Conservation (phyloP, 805 yeast species). For the Yueomyces sp. region DNA sequence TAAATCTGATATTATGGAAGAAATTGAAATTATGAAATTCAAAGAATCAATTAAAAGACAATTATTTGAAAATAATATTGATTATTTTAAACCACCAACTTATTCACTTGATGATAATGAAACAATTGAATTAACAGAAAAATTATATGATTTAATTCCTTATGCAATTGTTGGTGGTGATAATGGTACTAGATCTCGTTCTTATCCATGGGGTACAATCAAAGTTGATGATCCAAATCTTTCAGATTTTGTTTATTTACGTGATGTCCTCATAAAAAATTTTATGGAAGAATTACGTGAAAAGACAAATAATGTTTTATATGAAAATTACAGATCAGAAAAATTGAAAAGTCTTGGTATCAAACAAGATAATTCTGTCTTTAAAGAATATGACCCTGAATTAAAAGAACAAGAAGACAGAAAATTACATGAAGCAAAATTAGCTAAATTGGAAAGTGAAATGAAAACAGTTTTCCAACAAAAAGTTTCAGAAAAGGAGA, state of each 20-base stretch:
- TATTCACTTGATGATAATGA: constrained; percentile 82
- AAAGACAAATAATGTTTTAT: constrained; percentile 57
- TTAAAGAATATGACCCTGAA: constrained; percentile 87
- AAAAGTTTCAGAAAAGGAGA: constrained; percentile 92
- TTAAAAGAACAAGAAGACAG: constrained; percentile 89
- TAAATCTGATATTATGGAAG: constrained; percentile 84
- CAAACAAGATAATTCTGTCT: constrained; percentile 85
- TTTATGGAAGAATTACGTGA: constrained; percentile 91
- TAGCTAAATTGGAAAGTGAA: constrained; percentile 88
- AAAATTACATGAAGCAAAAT: constrained; percentile 82
- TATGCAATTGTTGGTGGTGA: constrained; percentile 94
- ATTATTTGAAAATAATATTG: constrained; percentile 58
- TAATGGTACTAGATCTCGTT: constrained; percentile 69
- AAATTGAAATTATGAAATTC: constrained; percentile 66
- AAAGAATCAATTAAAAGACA: constrained; percentile 71
- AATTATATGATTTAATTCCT: constrained; percentile 63
- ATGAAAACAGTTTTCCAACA: constrained; percentile 95
- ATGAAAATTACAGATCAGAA: constrained; percentile 80
- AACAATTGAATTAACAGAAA: constrained; percentile 48
- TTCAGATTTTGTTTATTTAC: constrained; percentile 78
- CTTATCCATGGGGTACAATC: constrained; percentile 93
- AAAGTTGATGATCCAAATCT: constrained; percentile 93
- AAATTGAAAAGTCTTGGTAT: constrained; percentile 75
- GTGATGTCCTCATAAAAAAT: constrained; percentile 79
- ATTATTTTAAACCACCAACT: constrained; percentile 61